These are phyloP conservation scores for Penicillium goetzii DNA, from an alignment of 495 filamentous ascomycete genomes.

Conservation along the genomic window DNA sequence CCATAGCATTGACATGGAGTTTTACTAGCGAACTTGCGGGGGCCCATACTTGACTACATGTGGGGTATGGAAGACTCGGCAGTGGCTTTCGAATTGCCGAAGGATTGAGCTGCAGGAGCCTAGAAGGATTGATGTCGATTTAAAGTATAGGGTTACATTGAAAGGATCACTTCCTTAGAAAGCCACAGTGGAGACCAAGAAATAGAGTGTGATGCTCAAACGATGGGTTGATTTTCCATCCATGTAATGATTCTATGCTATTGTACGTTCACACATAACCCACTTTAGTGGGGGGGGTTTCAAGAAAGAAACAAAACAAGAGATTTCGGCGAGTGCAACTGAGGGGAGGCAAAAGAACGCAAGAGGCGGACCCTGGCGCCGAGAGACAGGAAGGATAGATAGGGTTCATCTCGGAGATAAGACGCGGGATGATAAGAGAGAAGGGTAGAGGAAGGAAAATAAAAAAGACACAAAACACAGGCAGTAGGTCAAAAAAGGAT, in stretches of 20 bases:
- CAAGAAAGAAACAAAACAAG: slow-evolving; percentile 27
- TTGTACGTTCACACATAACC: slow-evolving; percentile 43
- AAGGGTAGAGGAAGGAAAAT: slow-evolving; percentile 11
- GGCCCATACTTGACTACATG: not conserved
- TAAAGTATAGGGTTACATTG: slow-evolving; percentile 4
- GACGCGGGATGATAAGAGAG: slow-evolving; percentile 12
- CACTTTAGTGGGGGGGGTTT: slow-evolving; percentile 22
- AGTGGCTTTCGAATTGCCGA: not conserved
- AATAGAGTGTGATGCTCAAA: slow-evolving; percentile 21
- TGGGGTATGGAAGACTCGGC: not conserved
- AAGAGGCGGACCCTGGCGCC: slow-evolving; percentile 34
- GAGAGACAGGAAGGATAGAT: slow-evolving; percentile 24
- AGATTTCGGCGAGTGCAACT: slow-evolving; percentile 35
- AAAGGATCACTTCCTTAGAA: not conserved
- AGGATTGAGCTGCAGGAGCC: not conserved
- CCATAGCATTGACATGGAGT: not conserved
- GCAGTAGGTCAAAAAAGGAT: slow-evolving; percentile 26
- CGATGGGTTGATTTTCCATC: slow-evolving; percentile 37
- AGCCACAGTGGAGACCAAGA: slow-evolving; percentile 10
- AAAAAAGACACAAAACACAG: slow-evolving; percentile 26
- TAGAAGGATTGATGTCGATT: not conserved
- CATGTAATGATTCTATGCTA: slow-evolving; percentile 40
- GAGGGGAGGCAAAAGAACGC: slow-evolving; percentile 32
- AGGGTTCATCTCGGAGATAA: slow-evolving; percentile 1
- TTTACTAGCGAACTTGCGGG: not conserved